Percentiles rank a stretch among this genome's conserved stretches.
These are phyloP conservation scores for Limonium bicolor DNA, from an alignment of 148 eudicot species.

Conservation along the genomic window DNA sequence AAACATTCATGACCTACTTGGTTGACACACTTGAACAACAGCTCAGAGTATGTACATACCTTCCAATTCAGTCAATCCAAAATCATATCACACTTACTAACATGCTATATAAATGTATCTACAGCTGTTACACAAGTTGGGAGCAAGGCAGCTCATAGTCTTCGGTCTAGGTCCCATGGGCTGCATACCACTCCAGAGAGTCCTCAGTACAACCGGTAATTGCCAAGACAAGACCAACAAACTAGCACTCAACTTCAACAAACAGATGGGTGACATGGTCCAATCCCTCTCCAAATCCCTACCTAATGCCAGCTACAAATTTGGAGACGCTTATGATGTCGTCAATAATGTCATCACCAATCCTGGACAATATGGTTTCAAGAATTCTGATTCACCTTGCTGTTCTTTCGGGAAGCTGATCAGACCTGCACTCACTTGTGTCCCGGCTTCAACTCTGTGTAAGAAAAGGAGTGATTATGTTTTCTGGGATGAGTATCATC, in stretches of 20 bases:
- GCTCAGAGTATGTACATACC: constrained; percentile 27
- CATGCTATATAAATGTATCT: neutral
- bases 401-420: constrained; percentile 39
- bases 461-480: constrained; percentile 42
- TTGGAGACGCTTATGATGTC: constrained; percentile 84
- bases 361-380: constrained; percentile 58
- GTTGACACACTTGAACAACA: constrained; percentile 50
- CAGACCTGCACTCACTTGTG: constrained; percentile 43
- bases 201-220: constrained; percentile 41
- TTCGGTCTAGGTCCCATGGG: constrained; percentile 92
- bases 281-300: constrained; percentile 29
- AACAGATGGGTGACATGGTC: constrained; percentile 29
- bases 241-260: constrained; percentile 47
- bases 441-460: constrained; percentile 37
- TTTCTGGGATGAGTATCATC: constrained; percentile 66
- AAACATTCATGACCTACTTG: constrained; percentile 37
- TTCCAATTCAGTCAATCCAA: neutral
- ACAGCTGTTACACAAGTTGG: constrained; percentile 52
- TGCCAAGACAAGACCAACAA: constrained; percentile 68
- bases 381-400: constrained; percentile 40
- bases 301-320: constrained; percentile 40
- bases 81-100: neutral
- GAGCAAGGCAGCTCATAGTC: constrained; percentile 59
- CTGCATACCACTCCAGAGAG: constrained; percentile 86
- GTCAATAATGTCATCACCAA: constrained; percentile 60